Conservation (phyloP, 2,329 filamentous ascomycete genomes). For the Hymenoscyphus occultus region DNA sequence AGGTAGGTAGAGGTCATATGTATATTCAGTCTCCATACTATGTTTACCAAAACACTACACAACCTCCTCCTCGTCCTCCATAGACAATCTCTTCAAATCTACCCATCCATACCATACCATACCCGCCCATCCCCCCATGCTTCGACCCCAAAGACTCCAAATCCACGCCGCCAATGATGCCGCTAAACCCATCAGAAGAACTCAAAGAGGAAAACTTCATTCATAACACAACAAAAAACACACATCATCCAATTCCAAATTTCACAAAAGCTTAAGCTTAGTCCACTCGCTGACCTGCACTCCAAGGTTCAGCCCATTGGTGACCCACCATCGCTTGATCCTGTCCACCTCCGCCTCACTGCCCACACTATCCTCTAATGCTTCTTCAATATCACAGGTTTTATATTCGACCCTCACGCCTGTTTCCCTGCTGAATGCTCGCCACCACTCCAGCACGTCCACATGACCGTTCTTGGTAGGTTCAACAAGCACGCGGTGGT, state of each 20-base stretch:
- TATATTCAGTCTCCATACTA: no score
- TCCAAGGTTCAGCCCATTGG: constrained; percentile 64
- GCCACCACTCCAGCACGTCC: constrained; percentile 90
- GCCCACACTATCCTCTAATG: constrained; percentile 79
- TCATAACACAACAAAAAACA: background rate
- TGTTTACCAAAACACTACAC: no score
- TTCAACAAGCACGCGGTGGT: constrained; percentile 78
- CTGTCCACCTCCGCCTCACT: constrained; percentile 58
- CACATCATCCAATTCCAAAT: background rate
- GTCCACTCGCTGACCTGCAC: constrained; percentile 72
- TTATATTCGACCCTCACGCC: constrained; percentile 83
- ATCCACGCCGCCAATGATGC: no score
- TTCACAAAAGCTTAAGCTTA: constrained; percentile 51
- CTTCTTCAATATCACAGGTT: constrained; percentile 93
- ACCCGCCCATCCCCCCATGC: no score
- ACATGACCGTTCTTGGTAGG: constrained; percentile 86
- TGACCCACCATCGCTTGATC: constrained; percentile 85
- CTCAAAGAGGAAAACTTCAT: no score
- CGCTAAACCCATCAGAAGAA: no score
- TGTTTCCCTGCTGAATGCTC: constrained; percentile 48
- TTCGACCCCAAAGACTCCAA: no score
- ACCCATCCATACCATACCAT: no score
- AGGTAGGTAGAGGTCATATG: no score
- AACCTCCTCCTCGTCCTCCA: no score
- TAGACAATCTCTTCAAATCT: no score